Evolutionary conservation across 306 rosid genomes (phyloP), one percentile per base, ranked within the genome.

Genomic region (Arachis stenosperma): DNA sequence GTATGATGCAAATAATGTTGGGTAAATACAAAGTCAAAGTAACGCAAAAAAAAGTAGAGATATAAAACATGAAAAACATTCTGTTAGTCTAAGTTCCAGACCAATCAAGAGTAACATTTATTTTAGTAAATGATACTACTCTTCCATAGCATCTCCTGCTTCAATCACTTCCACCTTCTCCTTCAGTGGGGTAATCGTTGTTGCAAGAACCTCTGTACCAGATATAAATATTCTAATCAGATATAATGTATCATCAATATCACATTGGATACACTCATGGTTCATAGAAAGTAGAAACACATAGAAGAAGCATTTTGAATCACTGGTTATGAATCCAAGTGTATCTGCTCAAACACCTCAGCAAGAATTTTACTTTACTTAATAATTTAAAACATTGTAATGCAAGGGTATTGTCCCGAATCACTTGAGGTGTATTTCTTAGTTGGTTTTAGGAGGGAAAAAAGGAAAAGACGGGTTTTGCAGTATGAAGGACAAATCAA

Each of bases 121-220:
- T 33, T 33, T 33, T 43, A 10, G 8, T 14, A 39, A 12, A 0
- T 43, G 37, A 10, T 46, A 9, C 14, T 84, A 90, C 83, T 93
- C 97, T 77, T 93, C 98, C 98, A 93, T 93, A 10, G 90, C 96
- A 36, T 91, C 97, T 48, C 92, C 92, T 27, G 79, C 89, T 79
- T 89, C 94, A 39, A 82, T 70, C 57, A 90, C 83, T 71, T 86
- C 88, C 3, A 85, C 92, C 78, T 74, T 85, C 74, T 89, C 90
- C 79, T 63, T 85, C 82, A 89, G 73, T 0, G 97, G 92, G n/a
- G 84, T 89, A 9, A 93, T 86, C 89, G 86, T 93, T 8, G 98
- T 93, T 6, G 69, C 81, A 61, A 89, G 92, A 61, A 93, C 91
- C 92, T 93, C 98, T 93, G 94, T 56, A 59, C 60, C 61, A 46